Base-by-base conservation (phyloP, 2,329 filamentous ascomycete genomes). In the Magnaporthales sp. region DNA sequence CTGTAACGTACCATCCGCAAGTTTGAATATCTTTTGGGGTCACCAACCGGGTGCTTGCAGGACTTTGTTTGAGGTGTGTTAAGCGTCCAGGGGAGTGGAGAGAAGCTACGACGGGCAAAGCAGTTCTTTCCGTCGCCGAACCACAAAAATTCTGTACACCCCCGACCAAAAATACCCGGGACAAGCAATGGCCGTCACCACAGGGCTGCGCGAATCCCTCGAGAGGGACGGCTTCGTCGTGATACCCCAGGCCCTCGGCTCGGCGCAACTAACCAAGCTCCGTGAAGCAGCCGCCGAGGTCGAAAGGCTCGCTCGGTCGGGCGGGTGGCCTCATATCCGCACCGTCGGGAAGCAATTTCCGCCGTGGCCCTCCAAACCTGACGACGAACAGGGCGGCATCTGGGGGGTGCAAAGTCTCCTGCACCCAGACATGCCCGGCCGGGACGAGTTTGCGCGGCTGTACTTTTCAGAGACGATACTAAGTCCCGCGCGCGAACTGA, bases 271-370 rank as follows among this genome's bases (percentile, higher is more conserved):
- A 61, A 69, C 79, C 27, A 72, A 78, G 24, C 86, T 94, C 69
- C 89, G 88, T 71, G 73, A 75, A 66, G 88, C 88, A 58, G 85
- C 87, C 64, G 74, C 79, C 38, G 76, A 82, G 67, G 84, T 85
- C n/a, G 86, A 87, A 24, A 74, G 78, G 2, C 79, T 86, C 58
- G 89, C 91, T 58, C 87, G 91, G 69, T 71, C 80, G n/a, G 92
- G 92, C 51, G 74, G 82, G 69, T 97, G 92, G 92, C 91, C 91
- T 3, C 84, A 90, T 77, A 88, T 96, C 73, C 90, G 92, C 70
- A 94, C 91, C 0, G 85, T 95, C 2, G 91, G 91, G 66, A 96
- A 96, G 77, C 92, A 96, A 77, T 97, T 96, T 79, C 93, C 92
- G 0, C 93, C 93, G 0, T 96, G 92, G 92, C 80, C 84, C 4